Base-by-base conservation (phyloP, 441 rosid genomes). In the Pelargonium myrrhifolium region DNA sequence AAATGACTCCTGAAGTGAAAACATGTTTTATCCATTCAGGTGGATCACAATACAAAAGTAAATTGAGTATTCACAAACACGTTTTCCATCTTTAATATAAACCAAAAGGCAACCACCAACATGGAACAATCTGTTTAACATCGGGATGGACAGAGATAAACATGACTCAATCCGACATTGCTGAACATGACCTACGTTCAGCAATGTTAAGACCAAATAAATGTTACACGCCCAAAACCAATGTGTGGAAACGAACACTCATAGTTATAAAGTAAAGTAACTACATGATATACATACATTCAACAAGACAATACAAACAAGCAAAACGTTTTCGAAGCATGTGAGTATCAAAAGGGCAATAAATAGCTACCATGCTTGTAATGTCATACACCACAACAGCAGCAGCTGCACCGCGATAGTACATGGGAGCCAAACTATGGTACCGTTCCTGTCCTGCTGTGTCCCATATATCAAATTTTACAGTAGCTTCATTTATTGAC, bases 361-460 rank as follows among this genome's bases (percentile, higher is more conserved):
- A 42, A 24, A 21, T 31, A 58, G 22, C 2, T 84, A 89, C 92
- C 89, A 43, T 80, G 96, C 86, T 84, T 31, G 90, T 84, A 68
- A 89, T 76, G 72, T 89, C 96, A 65, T 89, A 85, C 60, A 84
- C 89, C 71, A 89, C 92, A 56, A 87, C 85, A 69, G 96, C 96
- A 17, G 87, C 96, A 15, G 96, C 90, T 40, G 96, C 92, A 45
- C 96, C 92, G 0, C 92, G 90, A 59, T 89, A 89, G 72, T 89
- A 89, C 90, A 89, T 89, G 0, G 95, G 95, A 71, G 96, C 92
- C 82, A 89, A 80, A 79, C 96, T 89, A 71, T 87, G 88, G 75
- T 89, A 89, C 43, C 96, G 71, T 71, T 89, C 96, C 78, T 89
- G 96, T 40, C 92, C 96, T 10, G 96, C 92, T 0, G 90, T 87